Conservation (phyloP, 805 yeast genomes). For the Ogataea pilisensis region DNA sequence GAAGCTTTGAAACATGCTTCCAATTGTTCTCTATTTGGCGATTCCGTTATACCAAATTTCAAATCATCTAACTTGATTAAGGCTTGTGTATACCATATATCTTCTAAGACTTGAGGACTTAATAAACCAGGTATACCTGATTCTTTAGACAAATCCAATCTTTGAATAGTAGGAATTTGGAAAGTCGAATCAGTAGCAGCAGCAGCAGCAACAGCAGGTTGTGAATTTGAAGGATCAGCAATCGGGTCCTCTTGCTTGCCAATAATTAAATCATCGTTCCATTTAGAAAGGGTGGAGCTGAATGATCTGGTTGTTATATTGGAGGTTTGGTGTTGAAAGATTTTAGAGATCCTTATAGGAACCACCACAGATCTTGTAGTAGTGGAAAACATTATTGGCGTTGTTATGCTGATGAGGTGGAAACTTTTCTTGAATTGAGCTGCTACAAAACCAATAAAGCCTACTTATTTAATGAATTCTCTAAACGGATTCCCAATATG, state of each 20-base stretch:
- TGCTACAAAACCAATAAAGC: not conserved
- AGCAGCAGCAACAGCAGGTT: not conserved
- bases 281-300: not conserved
- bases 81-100: constrained; percentile 47
- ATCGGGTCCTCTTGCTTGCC: not conserved
- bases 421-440: too few relatives aligned
- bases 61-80: constrained; percentile 36
- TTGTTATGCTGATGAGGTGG: too few relatives aligned
- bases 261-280: constrained; percentile 8
- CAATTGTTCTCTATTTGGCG: constrained; percentile 25
- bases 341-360: not conserved
- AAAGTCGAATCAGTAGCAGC: constrained; percentile 4
- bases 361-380: not conserved
- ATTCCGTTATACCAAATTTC: constrained; percentile 33
- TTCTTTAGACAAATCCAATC: constrained; percentile 22
- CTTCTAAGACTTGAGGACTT: constrained; percentile 42
- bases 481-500: too few relatives aligned
- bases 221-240: not conserved
- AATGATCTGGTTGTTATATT: not conserved
- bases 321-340: not conserved
- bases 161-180: constrained; percentile 24
- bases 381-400: not conserved
- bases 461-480: too few relatives aligned
- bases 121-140: constrained; percentile 48
- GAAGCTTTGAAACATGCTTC: constrained; percentile 23